A percentile compares a stretch with the other conserved stretches of the same genome.
These are phyloP conservation scores for Hippophae tibetana DNA, from an alignment of 306 rosid species.

Conservation along the genomic window DNA sequence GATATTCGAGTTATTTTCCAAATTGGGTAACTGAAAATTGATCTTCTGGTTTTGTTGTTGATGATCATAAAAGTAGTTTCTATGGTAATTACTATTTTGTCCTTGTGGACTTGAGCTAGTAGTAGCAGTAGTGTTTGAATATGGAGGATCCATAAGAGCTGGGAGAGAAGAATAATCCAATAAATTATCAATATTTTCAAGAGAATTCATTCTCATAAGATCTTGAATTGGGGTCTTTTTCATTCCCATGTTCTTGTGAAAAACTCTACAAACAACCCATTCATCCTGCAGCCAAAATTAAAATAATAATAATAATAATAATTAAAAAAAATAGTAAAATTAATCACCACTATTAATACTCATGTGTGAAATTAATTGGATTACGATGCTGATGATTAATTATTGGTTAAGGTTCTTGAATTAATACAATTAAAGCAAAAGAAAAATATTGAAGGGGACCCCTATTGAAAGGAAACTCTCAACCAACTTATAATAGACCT, in stretches of 20 bases:
- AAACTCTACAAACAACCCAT: constrained; percentile 81
- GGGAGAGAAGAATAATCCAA: constrained; percentile 60
- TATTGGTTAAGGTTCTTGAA: too few relatives aligned
- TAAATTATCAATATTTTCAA: constrained; percentile 32
- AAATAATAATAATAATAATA: too few relatives aligned
- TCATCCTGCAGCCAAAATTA: constrained; percentile 43
- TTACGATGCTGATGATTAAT: too few relatives aligned
- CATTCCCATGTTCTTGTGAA: constrained; percentile 60
- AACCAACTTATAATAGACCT: constrained; percentile 28
- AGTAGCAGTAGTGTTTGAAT: too few relatives aligned
- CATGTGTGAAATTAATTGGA: too few relatives aligned
- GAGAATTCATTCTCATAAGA: constrained; percentile 34
- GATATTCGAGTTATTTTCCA: constrained; percentile 8
- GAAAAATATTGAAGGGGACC: too few relatives aligned
- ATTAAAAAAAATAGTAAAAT: too few relatives aligned
- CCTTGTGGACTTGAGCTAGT: too few relatives aligned
- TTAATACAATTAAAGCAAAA: too few relatives aligned
- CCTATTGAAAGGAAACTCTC: constrained; percentile 29
- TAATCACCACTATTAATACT: too few relatives aligned
- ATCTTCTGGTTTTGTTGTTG: background rate
- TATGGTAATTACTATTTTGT: too few relatives aligned
- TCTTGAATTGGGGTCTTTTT: constrained; percentile 24
- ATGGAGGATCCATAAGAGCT: constrained; percentile 53
- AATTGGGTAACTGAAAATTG: constrained; percentile 23
- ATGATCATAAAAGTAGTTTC: too few relatives aligned